Evolutionary conservation across 202 grass and related monocot species (phyloP), one percentile per base, ranked within the genome.

Genomic region (Schoenoplectus tabernaemontani): DNA sequence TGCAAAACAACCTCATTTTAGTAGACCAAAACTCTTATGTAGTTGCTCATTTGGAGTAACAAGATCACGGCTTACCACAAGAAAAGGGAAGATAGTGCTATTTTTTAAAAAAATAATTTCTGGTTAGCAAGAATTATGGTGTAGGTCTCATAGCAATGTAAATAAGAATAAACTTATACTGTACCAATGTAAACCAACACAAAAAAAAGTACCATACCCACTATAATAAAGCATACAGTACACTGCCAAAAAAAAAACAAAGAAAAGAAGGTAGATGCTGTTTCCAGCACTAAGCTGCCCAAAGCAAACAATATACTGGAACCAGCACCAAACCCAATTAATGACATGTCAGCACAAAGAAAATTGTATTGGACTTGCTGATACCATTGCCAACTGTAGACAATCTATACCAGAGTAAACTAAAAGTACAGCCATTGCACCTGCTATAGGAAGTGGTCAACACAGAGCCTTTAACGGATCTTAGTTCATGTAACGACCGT

Each of bases 1-100:
- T 83, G 64, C 46, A 84, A 36, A 79, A 71, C 78, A 92, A 87
- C 77, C 54, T 84, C 88, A 26, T 81, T 90, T 83, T 88, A 83
- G 51, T 81, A 79, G 69, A 78, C 57, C 20, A 17, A 10, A 36
- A 19, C 15, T 43, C 22, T 24, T 0, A 48, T 62, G 23, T 64
- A 65, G 89, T 81, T 48, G 85, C 67, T 17, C 20, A 17, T 47
- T 44, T 7, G 4, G 22, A 48, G 12, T 2, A 33, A 53, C 10
- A 33, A 26, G 42, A 50, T 72, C 42, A 20, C 17, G 23, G 23
- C 11, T 41, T 39, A 41, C 7, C 16, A 7, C 30, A 64, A 0
- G n/a, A n/a, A n/a, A n/a, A n/a, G n/a, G n/a, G n/a, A n/a, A n/a
- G n/a, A n/a, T n/a, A n/a, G n/a, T n/a, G n/a, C n/a, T n/a, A n/a